These are phyloP conservation scores for Microthyrium microscopicum DNA, from an alignment of 2,329 filamentous ascomycete genomes.

Conservation along the genomic window DNA sequence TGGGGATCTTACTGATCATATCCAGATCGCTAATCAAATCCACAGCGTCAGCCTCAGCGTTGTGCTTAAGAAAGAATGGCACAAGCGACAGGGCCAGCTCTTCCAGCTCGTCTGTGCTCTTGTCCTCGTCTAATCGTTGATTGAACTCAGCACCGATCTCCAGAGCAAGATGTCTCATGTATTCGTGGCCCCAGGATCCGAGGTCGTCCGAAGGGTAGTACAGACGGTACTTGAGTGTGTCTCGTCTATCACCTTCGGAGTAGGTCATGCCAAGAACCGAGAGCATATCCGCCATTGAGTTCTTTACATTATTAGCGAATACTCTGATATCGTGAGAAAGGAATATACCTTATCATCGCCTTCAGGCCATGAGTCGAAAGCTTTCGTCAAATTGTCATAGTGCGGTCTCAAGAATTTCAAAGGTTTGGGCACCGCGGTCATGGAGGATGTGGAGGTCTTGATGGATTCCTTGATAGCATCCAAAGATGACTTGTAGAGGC, in stretches of 20 bases:
- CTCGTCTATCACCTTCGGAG: slow-evolving; percentile 87
- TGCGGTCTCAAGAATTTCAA: slow-evolving; percentile 95
- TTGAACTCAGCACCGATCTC: slow-evolving; percentile 93
- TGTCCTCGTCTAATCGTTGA: slow-evolving; percentile 71
- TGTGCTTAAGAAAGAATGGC: slow-evolving; percentile 90
- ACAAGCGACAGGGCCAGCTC: slow-evolving; percentile 73
- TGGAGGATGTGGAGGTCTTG: slow-evolving; percentile 97
- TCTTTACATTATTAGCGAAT: slow-evolving; percentile 22
- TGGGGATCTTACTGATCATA: slow-evolving; percentile 81
- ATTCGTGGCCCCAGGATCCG: slow-evolving; percentile 95
- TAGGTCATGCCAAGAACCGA: slow-evolving; percentile 99
- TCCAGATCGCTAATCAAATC: slow-evolving; percentile 94
- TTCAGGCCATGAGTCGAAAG: slow-evolving; percentile 78
- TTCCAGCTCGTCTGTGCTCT: slow-evolving; percentile 66
- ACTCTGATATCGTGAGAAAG: not conserved
- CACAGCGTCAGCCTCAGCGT: slow-evolving; percentile 93
- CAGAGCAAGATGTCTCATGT: slow-evolving; percentile 83
- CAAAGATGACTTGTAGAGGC: slow-evolving; percentile 79
- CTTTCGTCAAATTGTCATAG: slow-evolving; percentile 73
- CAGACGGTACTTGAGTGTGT: slow-evolving; percentile 90
- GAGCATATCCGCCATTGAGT: slow-evolving; percentile 78
- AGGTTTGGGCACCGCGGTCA: slow-evolving; percentile 97
- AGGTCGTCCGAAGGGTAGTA: slow-evolving; percentile 83
- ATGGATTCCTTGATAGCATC: slow-evolving; percentile 97
- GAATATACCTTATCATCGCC: slow-evolving; percentile 59